Conservation (phyloP, 106 monocot genomes). For the Alisma plantagoaquatica region DNA sequence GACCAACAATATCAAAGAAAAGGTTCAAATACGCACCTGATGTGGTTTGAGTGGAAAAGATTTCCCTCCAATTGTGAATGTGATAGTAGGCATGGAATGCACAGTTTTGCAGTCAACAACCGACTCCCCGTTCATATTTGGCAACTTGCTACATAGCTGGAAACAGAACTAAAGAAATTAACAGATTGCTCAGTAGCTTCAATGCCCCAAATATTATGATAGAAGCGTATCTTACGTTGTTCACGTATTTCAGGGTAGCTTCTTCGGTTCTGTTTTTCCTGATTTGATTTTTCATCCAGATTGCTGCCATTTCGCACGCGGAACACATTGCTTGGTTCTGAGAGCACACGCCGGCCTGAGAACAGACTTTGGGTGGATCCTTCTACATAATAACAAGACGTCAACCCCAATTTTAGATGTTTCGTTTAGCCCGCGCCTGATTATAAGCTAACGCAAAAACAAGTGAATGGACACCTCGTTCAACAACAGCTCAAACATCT, state of each 20-base stretch:
- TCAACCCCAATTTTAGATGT: too few relatives aligned
- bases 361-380: conserved; percentile 55
- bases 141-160: conserved; percentile 64
- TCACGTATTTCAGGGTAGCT: conserved; percentile 47
- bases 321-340: conserved; percentile 41
- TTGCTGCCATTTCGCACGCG: conserved; percentile 76
- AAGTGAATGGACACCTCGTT: conserved; percentile 22
- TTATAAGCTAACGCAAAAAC: not conserved
- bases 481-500: conserved; percentile 51
- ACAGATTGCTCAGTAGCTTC: not conserved
- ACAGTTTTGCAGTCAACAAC: conserved; percentile 59
- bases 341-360: conserved; percentile 55
- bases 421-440: not conserved
- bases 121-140: conserved; percentile 82
- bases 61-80: conserved; percentile 78
- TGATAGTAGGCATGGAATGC: conserved; percentile 47
- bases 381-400: conserved; percentile 22
- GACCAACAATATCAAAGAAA: too few relatives aligned
- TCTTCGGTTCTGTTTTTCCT: conserved; percentile 59
- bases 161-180: not conserved
- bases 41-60: conserved; percentile 54
- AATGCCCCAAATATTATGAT: too few relatives aligned
- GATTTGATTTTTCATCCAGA: conserved; percentile 89
- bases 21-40: too few relatives aligned
- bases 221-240: conserved; percentile 64